Evolutionary conservation across 2,329 filamentous ascomycete species (phyloP), one percentile per base, ranked within the genome.

Genomic region (Colletotrichum tabaci): DNA sequence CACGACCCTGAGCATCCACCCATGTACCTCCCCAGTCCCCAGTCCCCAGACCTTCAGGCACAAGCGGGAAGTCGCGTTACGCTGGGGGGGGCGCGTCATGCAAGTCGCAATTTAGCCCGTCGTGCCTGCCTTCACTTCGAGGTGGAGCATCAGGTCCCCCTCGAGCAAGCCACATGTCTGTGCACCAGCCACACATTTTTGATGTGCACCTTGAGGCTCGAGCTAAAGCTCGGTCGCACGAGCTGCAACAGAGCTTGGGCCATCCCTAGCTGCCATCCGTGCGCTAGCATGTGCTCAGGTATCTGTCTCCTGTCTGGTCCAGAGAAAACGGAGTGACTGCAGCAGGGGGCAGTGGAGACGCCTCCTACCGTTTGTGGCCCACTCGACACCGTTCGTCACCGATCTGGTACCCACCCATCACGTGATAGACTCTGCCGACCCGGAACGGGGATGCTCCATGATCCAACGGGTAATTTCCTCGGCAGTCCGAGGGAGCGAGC

Each of bases 121-220:
- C 49, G 49, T 62, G 60, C 47, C 61, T 63, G 61, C 61, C 23
- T 63, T 63, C 23, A 49, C 49, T 52, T 9, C 49, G 9, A 15
- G 12, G 21, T 50, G 21, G 49, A 4, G 30, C 58, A 16, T 42
- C 13, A 18, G 35, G 35, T 3, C 26, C 55, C 13, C 55, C 8
- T 16, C 16, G 21, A 12, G 18, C 21, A 50, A 50, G 60, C 60
- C 60, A 42, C 60, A 40, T 7, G 30, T 50, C 15, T 12, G 8
- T 18, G 30, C 46, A 52, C n/a, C 60, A 61, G 60, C 60, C 60
- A 61, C 35, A 23, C 2, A 38, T 38, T 9, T 4, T 26, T 49
- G n/a, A 49, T 7, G 10, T 4, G 12, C 49, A 30, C 21, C 15
- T 21, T 58, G 21, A 30, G 15, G 38, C 12, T 16, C 44, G 35